Percentiles rank a stretch among this genome's conserved stretches.
Evolutionary conservation across 495 filamentous ascomycete genomes (phyloP).

Genomic region (Penicillium roqueforti): DNA sequence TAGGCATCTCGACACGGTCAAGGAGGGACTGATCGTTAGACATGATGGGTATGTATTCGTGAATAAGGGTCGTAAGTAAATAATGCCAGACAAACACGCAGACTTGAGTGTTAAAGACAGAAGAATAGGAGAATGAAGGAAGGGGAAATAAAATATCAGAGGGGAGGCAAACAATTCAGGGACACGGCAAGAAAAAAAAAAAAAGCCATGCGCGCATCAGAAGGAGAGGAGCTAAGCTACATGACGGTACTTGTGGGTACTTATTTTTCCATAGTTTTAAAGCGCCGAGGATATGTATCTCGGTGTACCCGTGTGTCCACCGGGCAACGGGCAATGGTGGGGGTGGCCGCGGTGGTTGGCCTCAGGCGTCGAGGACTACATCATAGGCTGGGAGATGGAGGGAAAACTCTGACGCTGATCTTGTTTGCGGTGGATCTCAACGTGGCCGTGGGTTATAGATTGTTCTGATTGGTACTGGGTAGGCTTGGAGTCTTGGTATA

Average conservation of each 20-base stretch:
- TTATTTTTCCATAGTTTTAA: neutral
- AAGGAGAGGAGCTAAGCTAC: conserved; percentile 8
- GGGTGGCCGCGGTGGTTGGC: neutral
- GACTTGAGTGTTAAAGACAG: neutral
- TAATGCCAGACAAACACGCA: neutral
- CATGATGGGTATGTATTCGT: conserved; percentile 21
- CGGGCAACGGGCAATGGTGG: conserved; percentile 6
- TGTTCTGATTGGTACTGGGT: neutral
- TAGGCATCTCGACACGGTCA: conserved; percentile 34
- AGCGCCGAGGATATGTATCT: neutral
- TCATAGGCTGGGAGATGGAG: neutral
- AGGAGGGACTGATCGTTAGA: conserved; percentile 27
- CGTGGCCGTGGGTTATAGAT: neutral
- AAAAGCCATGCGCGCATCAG: conserved; percentile 13
- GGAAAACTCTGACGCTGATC: conserved; percentile 14
- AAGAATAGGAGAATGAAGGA: neutral
- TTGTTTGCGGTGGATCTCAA: neutral
- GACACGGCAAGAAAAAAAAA: conserved; percentile 10
- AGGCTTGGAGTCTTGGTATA: neutral
- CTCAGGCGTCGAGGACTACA: conserved; percentile 13
- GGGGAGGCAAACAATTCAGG: neutral
- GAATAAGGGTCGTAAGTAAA: neutral
- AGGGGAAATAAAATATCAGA: neutral
- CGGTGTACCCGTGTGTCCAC: conserved; percentile 4
- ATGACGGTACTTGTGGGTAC: conserved; percentile 5